Evolutionary conservation across 1,284 basidiomycete species (phyloP).

Genomic region (Exobasidium cylindrosporum): DNA sequence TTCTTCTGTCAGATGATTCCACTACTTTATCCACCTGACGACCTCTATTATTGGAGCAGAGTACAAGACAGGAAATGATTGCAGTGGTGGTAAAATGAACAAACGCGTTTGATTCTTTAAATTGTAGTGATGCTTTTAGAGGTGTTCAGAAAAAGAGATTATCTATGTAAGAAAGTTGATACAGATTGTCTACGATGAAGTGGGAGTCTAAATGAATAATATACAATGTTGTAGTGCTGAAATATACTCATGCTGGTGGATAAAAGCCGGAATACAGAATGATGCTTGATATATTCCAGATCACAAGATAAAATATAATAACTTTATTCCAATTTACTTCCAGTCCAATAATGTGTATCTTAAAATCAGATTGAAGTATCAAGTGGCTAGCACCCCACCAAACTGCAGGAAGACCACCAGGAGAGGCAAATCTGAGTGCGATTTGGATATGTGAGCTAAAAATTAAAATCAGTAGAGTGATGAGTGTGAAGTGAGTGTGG

Average conservation of each 20-base stretch:
- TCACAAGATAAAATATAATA: conserved; percentile 69
- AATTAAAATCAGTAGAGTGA: conserved; percentile 65
- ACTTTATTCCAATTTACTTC: conserved; percentile 7
- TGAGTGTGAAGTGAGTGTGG: conserved; percentile 67
- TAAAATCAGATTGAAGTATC: conserved; percentile 63
- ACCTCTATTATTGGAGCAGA: no score
- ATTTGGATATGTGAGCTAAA: conserved; percentile 88
- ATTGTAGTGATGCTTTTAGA: no score
- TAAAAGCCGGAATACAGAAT: conserved; percentile 81
- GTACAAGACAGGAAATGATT: no score
- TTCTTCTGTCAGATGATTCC: no score
- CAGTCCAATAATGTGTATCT: conserved; percentile 32
- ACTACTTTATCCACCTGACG: no score
- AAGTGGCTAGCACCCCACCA: conserved; percentile 76
- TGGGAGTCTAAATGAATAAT: no score
- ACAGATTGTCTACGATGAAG: no score
- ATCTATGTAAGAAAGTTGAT: no score
- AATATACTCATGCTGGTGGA: conserved; percentile 85
- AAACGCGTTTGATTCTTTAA: not conserved
- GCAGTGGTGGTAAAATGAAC: not conserved
- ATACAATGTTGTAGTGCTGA: no score
- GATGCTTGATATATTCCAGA: conserved; percentile 72
- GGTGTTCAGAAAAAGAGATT: no score
- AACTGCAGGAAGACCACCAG: conserved; percentile 67
- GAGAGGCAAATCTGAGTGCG: conserved; percentile 72